Evolutionary conservation across 345 rosid genomes (phyloP).

Genomic region (Cardamine occulta): DNA sequence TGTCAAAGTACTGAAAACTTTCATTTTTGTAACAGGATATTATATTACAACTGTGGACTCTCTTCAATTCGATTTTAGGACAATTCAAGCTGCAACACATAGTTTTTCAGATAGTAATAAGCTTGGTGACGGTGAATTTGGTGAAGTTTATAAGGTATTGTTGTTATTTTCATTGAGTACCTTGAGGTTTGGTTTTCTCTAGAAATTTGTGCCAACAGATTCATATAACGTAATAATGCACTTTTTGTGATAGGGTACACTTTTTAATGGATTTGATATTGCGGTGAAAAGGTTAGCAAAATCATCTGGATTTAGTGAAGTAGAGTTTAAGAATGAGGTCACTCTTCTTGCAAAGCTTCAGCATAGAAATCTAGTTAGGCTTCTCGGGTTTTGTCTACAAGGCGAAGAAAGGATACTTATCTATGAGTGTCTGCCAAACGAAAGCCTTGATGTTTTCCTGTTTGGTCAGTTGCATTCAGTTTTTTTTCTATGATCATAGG

Average conservation of each 20-base stretch:
- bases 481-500: neutral
- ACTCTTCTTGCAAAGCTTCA: neutral
- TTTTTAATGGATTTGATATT: neutral
- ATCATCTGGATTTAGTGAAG: neutral
- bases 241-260: neutral
- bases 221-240: neutral
- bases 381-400: neutral
- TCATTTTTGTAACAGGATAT: neutral
- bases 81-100: neutral
- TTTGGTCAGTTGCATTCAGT: neutral
- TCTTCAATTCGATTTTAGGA: neutral
- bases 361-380: neutral
- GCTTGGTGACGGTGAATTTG: neutral
- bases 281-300: neutral
- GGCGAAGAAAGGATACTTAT: neutral
- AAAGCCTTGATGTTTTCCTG: neutral
- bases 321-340: slow-evolving; percentile 2
- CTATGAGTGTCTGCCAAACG: neutral
- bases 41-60: neutral
- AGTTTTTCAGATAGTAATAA: neutral
- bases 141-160: neutral
- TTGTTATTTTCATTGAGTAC: neutral
- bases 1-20: neutral
- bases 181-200: neutral
- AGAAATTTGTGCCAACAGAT: neutral